Evolutionary conservation across 768 basidiomycete species (phyloP), one percentile per base, ranked within the genome.

Genomic region (Kwoniella mangroviensis): DNA sequence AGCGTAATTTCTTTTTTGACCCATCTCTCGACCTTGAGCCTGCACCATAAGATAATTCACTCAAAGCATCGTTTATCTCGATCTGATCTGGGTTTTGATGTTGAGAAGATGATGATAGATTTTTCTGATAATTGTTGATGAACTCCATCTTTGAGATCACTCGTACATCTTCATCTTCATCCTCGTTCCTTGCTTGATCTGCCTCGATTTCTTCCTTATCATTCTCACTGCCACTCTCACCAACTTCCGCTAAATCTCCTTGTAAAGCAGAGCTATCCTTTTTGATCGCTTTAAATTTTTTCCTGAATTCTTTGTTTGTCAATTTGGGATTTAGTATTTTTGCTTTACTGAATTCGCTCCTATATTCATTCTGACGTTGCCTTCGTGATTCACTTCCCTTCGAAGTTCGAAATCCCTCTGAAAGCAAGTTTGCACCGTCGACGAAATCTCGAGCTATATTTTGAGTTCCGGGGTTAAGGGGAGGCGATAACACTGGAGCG

Each of bases 1-100:
- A 42, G 5, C 58, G 58, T 17, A 41, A 21, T 64, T 49, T 53
- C 63, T 54, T 54, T 26, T 49, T 65, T 41, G 42, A 42, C 4
- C 17, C n/a, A 54, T 41, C n/a, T n/a, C 40, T 42, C 13, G 26
- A 6, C 42, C 49, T 13, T 53, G 12, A 41, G 4, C 7, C 63
- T 28, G 34, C 40, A 10, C 56, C 34, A 19, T 26, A 17, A 15
- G 56, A 26, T 2, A 58, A 12, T 17, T 28, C 56, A n/a, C 56
- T 58, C 13, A 49, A 12, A 13, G 10, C 9, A 49, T 49, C 45
- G 4, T 19, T 19, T 15, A 15, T 19, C 45, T 49, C 45, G 19
- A 49, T 19, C 19, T 49, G 45, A 49, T 49, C 19, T 19, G 45
- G 34, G 4, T 34, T 19, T 1, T 49, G 45, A 49, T 34, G 34